Conservation (phyloP, 2,329 filamentous ascomycete species). For the Monosporascus sp. region DNA sequence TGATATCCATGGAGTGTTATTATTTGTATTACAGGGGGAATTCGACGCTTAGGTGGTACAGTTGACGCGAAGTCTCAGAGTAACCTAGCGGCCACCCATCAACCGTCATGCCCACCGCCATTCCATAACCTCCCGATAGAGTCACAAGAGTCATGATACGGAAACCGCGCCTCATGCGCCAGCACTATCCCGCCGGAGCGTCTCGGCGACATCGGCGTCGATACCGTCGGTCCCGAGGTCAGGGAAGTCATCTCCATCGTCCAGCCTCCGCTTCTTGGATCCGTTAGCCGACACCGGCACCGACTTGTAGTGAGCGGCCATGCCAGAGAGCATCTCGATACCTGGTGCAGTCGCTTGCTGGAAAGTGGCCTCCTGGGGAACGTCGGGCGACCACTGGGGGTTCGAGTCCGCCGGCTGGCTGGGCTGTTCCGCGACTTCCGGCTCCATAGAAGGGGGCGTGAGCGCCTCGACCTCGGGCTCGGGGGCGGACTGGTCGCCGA, state of each 20-base stretch:
- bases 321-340: conserved; percentile 34
- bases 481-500: conserved; percentile 39
- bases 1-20: too few species aligned
- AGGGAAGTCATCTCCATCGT: conserved; percentile 47
- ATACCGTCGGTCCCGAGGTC: conserved; percentile 50
- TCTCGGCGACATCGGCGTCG: conserved; percentile 51
- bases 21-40: too few species aligned
- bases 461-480: conserved; percentile 77
- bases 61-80: too few species aligned
- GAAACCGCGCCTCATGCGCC: conserved; percentile 6
- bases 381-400: conserved; percentile 14
- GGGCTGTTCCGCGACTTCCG: conserved; percentile 12
- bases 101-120: too few species aligned
- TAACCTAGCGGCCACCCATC: too few species aligned
- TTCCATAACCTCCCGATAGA: too few species aligned
- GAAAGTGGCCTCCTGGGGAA: conserved; percentile 16
- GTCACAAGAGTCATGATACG: too few species aligned
- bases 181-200: conserved; percentile 40
- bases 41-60: too few species aligned
- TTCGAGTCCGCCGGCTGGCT: conserved; percentile 12
- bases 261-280: conserved; percentile 51
- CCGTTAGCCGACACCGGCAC: conserved; percentile 45
- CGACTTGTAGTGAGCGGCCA: conserved; percentile 42
- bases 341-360: conserved; percentile 22
- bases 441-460: conserved; percentile 64